Evolutionary conservation across 306 rosid species (phyloP), one percentile per base, ranked within the genome.

Genomic region (Pyrus pyrifolia): DNA sequence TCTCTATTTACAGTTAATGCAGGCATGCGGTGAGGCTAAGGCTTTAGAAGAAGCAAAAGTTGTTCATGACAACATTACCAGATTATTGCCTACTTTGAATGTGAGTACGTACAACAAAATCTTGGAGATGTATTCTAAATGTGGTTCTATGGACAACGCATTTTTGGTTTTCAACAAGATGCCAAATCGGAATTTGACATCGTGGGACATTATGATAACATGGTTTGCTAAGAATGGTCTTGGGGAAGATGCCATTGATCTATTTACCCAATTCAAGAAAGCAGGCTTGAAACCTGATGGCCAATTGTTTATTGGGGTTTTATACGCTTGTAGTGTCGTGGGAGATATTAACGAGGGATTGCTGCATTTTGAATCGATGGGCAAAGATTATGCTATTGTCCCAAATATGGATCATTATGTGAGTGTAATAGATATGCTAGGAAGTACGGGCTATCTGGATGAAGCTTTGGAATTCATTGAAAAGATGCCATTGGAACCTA

Each of bases 181-280:
- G 93, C 86, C 93, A 4, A 79, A 70, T 46, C 86, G 82, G 63
- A 92, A 92, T 79, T 68, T 90, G 82, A 88, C 93, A 30, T 87
- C 97, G 13, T 92, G 97, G 96, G 96, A 88, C 84, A 78, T 85
- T 55, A 90, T 92, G 93, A 86, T 92, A 71, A 86, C 87, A 1
- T 80, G 89, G 84, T 88, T 90, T 58, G 88, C 96, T 11, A 88
- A 81, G 76, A 90, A 92, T 73, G 93, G 86, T 75, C 80, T 73
- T 60, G 93, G 91, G 29, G 96, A 90, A 76, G 97, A 92, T 53
- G 91, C 96, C 59, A 84, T 92, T 65, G 92, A 90, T 79, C 81
- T 90, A 18, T 92, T 90, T 75, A 79, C 88, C 23, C 75, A 88
- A 82, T 92, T 92, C 55, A 92, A 92, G 71, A 76, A 79, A 51